Evolutionary conservation across 2,329 filamentous ascomycete species (phyloP).

Genomic region (Fusarium guadeloupense): DNA sequence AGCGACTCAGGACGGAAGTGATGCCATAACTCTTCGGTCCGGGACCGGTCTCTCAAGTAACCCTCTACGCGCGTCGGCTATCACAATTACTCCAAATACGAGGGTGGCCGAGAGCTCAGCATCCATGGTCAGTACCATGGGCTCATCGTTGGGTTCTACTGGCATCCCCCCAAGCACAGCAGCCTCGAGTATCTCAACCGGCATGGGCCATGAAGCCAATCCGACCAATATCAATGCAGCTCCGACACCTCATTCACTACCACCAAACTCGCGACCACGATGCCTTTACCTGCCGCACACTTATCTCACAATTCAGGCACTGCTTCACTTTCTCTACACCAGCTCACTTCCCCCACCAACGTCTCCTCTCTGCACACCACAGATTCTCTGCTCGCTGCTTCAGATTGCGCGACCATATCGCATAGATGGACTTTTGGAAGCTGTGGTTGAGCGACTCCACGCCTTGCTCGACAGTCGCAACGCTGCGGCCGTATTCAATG

Average conservation of each 20-base stretch:
- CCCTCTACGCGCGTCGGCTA: slow-evolving; percentile 77
- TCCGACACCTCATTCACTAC: slow-evolving; percentile 65
- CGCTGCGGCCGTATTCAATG: slow-evolving; percentile 96
- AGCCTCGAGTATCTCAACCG: slow-evolving; percentile 54
- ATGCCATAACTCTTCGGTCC: slow-evolving; percentile 79
- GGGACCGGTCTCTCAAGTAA: slow-evolving; percentile 68
- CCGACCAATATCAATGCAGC: slow-evolving; percentile 59
- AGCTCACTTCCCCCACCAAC: slow-evolving; percentile 81
- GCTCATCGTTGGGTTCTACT: slow-evolving; percentile 52
- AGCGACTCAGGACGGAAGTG: slow-evolving; percentile 74
- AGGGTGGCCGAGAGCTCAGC: slow-evolving; percentile 59
- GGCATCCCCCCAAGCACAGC: slow-evolving; percentile 54
- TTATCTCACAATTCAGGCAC: slow-evolving; percentile 84
- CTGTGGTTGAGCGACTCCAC: slow-evolving; percentile 90
- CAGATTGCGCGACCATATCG: slow-evolving; percentile 94
- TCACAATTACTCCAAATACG: slow-evolving; percentile 82
- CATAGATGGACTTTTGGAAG: slow-evolving; percentile 90
- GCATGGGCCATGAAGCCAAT: slow-evolving; percentile 52
- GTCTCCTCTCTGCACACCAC: slow-evolving; percentile 86
- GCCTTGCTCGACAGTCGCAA: slow-evolving; percentile 90
- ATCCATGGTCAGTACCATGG: slow-evolving; percentile 58
- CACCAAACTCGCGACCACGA: slow-evolving; percentile 76
- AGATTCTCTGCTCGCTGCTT: slow-evolving; percentile 93
- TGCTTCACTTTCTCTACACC: slow-evolving; percentile 94
- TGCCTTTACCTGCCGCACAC: slow-evolving; percentile 95